These are phyloP conservation scores for Trametes cinnabarina DNA, from an alignment of 768 basidiomycete species.

Conservation along the genomic window DNA sequence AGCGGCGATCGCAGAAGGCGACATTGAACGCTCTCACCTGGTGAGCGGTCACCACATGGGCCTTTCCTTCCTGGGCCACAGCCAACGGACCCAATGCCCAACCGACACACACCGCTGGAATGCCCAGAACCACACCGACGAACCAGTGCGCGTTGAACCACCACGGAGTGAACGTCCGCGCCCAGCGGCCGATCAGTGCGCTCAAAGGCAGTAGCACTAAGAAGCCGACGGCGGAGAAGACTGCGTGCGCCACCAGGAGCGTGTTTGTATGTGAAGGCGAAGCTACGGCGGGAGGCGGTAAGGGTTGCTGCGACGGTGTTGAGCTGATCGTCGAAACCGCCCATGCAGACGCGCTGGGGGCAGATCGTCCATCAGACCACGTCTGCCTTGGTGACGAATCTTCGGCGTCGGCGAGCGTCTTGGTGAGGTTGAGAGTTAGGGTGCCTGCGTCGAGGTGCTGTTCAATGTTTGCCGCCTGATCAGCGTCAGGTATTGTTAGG, in stretches of 20 bases:
- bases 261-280: neutral
- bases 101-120: slow-evolving; percentile 49
- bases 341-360: slow-evolving; percentile 1
- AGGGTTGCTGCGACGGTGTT: slow-evolving; percentile 18
- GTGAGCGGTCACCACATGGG: slow-evolving; percentile 49
- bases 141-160: slow-evolving; percentile 62
- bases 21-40: slow-evolving; percentile 36
- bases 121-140: slow-evolving; percentile 46
- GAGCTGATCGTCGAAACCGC: neutral
- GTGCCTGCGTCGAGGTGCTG: slow-evolving; percentile 38
- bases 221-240: slow-evolving; percentile 52
- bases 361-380: neutral
- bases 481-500: slow-evolving; percentile 29
- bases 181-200: slow-evolving; percentile 52
- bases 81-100: slow-evolving; percentile 49
- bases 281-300: slow-evolving; percentile 20
- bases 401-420: slow-evolving; percentile 18
- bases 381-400: slow-evolving; percentile 17
- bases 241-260: slow-evolving; percentile 51
- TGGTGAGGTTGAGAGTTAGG: slow-evolving; percentile 35
- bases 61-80: slow-evolving; percentile 39
- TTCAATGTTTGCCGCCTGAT: slow-evolving; percentile 31
- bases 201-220: slow-evolving; percentile 55
- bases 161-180: slow-evolving; percentile 45
- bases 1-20: neutral